Evolutionary conservation across 768 basidiomycete species (phyloP).

Genomic region (Trametes maxima): DNA sequence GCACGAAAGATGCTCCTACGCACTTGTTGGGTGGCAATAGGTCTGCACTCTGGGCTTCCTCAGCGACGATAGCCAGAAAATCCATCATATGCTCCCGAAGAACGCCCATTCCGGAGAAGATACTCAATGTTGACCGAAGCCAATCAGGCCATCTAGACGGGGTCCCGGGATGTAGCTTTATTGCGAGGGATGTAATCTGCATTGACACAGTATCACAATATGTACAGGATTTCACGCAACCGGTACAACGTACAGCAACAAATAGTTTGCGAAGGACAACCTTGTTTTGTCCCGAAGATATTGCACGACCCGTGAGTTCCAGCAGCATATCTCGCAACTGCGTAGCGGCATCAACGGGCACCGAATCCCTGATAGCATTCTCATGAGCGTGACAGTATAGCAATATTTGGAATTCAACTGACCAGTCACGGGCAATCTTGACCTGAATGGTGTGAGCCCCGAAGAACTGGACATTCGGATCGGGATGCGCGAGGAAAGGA

Average conservation of each 20-base stretch:
- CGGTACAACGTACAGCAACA: conserved; percentile 65
- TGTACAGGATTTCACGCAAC: not conserved
- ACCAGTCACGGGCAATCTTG: conserved; percentile 95
- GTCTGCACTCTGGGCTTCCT: conserved; percentile 79
- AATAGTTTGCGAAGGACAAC: conserved; percentile 86
- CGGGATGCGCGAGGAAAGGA: conserved; percentile 68
- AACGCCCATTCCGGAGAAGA: conserved; percentile 62
- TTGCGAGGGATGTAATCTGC: conserved; percentile 68
- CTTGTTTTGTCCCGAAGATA: conserved; percentile 58
- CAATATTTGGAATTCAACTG: conserved; percentile 23
- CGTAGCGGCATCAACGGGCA: conserved; percentile 62
- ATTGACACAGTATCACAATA: not conserved
- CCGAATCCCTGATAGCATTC: conserved; percentile 60
- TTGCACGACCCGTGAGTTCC: conserved; percentile 67
- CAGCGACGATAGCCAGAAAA: conserved; percentile 81
- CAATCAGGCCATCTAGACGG: conserved; percentile 75
- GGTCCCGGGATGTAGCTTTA: conserved; percentile 64
- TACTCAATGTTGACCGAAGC: conserved; percentile 64
- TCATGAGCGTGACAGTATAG: not conserved
- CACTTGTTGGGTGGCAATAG: conserved; percentile 74
- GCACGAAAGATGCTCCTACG: conserved; percentile 30
- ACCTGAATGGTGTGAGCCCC: conserved; percentile 93
- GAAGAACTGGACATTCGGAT: conserved; percentile 90
- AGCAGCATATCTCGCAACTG: conserved; percentile 68
- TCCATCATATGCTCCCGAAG: conserved; percentile 65